These are phyloP conservation scores for Piloderma croceum DNA, from an alignment of 768 basidiomycete species.

Conservation along the genomic window DNA sequence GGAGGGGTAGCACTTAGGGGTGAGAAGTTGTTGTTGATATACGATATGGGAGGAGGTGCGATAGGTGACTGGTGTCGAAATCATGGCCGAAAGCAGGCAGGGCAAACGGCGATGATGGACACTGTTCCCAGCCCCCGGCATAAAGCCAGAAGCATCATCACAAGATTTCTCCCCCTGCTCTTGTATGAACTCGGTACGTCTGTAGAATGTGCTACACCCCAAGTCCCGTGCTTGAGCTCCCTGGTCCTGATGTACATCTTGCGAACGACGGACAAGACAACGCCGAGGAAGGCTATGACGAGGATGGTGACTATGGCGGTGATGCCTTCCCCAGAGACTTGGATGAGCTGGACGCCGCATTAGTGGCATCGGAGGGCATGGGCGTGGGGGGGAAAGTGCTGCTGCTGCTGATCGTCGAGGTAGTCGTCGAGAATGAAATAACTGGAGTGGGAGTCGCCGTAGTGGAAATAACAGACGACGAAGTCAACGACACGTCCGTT, in stretches of 20 bases:
- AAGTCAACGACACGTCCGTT: too few species aligned
- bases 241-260: slow-evolving; percentile 38
- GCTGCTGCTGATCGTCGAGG: too few species aligned
- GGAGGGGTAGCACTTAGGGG: slow-evolving; percentile 11
- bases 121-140: slow-evolving; percentile 15
- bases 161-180: slow-evolving; percentile 14
- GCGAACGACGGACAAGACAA: slow-evolving; percentile 47
- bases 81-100: slow-evolving; percentile 9
- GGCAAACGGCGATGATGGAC: slow-evolving; percentile 7
- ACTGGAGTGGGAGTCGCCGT: too few species aligned
- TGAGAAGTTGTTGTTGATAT: slow-evolving; percentile 24
- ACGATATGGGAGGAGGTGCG: slow-evolving; percentile 22
- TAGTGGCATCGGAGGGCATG: too few species aligned
- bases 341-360: too few species aligned
- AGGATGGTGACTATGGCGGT: slow-evolving; percentile 45
- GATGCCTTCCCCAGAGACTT: slow-evolving; percentile 45
- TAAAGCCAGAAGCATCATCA: slow-evolving; percentile 4
- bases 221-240: slow-evolving; percentile 32
- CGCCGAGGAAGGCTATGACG: slow-evolving; percentile 29
- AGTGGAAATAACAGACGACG: too few species aligned
- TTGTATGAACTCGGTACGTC: slow-evolving; percentile 14
- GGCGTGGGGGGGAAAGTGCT: too few species aligned
- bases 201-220: slow-evolving; percentile 22
- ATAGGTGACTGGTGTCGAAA: slow-evolving; percentile 5
- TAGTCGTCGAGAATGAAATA: too few species aligned